phyloP scores from a whole-genome alignment of 495 filamentous ascomycete genomes.

The Lichina pygmaea region DNA sequence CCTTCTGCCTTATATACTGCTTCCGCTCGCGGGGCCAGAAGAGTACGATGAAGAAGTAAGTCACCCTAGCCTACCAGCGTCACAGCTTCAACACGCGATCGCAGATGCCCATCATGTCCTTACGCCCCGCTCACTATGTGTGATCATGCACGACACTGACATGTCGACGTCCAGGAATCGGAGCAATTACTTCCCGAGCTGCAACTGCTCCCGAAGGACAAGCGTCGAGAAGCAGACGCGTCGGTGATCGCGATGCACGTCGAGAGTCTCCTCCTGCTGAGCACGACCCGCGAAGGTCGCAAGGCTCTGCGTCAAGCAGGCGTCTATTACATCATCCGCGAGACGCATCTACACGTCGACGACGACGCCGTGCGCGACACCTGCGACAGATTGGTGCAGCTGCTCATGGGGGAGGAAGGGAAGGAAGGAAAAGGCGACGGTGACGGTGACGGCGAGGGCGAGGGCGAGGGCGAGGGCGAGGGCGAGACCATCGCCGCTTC shows the following conservation, averaged over 20 bases:
- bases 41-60: conserved; percentile 23
- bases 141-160: not conserved
- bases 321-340: conserved; percentile 71
- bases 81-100: not conserved
- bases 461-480: conserved; percentile 6
- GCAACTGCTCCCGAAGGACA: conserved; percentile 68
- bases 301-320: conserved; percentile 45
- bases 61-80: not conserved
- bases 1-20: conserved; percentile 61
- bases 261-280: conserved; percentile 63
- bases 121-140: not conserved
- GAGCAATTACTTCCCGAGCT: conserved; percentile 61
- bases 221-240: conserved; percentile 48
- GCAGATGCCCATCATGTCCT: not conserved
- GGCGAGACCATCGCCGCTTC: not conserved
- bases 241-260: conserved; percentile 61
- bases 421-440: conserved; percentile 1
- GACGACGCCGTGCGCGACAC: conserved; percentile 62
- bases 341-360: conserved; percentile 54
- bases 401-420: conserved; percentile 64
- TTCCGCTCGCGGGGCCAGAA: conserved; percentile 34
- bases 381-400: conserved; percentile 73
- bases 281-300: conserved; percentile 48
- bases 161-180: conserved; percentile 21
- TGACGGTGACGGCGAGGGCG: not conserved